Percentiles rank a stretch among this genome's conserved stretches.
These are phyloP conservation scores for Telfairia occidentalis DNA, from an alignment of 331 rosid genomes.

Conservation along the genomic window DNA sequence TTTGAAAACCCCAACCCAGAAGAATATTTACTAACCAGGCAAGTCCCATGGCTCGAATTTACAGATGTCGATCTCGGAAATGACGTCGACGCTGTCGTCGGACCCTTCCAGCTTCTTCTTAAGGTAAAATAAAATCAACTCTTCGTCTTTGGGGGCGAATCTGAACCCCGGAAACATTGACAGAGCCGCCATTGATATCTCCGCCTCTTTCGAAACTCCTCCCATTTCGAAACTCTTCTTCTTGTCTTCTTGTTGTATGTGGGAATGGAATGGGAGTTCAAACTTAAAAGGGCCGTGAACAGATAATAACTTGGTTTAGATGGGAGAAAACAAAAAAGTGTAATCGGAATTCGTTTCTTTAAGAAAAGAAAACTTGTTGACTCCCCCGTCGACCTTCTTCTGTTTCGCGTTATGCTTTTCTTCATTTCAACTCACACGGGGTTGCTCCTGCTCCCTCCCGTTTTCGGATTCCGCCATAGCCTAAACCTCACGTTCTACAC, in stretches of 20 bases:
- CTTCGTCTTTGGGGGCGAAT: constrained; percentile 92
- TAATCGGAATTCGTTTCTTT: constrained; percentile 6
- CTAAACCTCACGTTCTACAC: not conserved
- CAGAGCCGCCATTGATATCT: constrained; percentile 53
- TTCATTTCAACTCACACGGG: not conserved
- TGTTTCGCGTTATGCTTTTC: not conserved
- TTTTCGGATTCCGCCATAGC: not conserved
- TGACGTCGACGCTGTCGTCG: constrained; percentile 52
- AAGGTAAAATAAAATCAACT: constrained; percentile 66
- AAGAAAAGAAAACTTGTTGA: not conserved
- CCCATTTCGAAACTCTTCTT: constrained; percentile 11
- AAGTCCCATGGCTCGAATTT: constrained; percentile 86
- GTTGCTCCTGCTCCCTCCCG: not conserved
- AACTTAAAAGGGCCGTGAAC: not conserved
- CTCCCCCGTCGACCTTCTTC: constrained; percentile 1
- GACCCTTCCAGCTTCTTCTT: constrained; percentile 53
- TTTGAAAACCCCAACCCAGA: no score
- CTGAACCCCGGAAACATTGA: constrained; percentile 91
- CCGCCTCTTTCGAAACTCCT: constrained; percentile 37
- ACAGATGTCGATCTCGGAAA: constrained; percentile 75
- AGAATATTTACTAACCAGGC: constrained; percentile 73
- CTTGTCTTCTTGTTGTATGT: not conserved
- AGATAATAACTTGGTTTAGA: not conserved
- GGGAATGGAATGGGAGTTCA: not conserved
- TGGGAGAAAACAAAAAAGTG: not conserved